Base-by-base conservation (phyloP, 106 monocot genomes). In the Vanilla planifolia region DNA sequence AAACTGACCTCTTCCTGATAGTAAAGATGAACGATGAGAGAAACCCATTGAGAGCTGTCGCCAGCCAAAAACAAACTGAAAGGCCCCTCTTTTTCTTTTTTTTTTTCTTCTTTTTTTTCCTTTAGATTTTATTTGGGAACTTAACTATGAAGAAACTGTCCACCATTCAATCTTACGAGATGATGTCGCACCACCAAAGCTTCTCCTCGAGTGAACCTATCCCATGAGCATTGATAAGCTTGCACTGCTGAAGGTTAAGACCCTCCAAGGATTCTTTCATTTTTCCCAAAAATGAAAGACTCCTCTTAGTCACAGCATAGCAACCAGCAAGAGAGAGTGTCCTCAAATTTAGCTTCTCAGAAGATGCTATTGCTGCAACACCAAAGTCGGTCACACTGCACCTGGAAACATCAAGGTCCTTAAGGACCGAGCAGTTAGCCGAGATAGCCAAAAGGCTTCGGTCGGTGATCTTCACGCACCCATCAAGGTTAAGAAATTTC, bases 141-240 rank as follows among this genome's bases (percentile, higher is more conserved):
- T n/a, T n/a, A n/a, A n/a, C n/a, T n/a, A n/a, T n/a, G n/a, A n/a
- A n/a, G n/a, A n/a, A n/a, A n/a, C 29, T 2, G 3, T 36, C 1
- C 3, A 21, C 27, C 16, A 45, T 29, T 2, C 33, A 45, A 33
- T 23, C 29, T 10, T 65, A 94, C 30, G 62, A 70, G 41, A 94
- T 73, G 70, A 94, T 78, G 58, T 94, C 85, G 30, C 93, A 89
- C 77, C 81, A 74, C 73, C 68, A 73, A 50, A 94, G 77, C 67
- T 88, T 79, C 69, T 83, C 77, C 74, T 76, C 75, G 16, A 94
- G 75, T 0, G 70, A 64, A n/a, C 62, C 28, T 8, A 86, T 65
- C 16, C 65, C 72, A 48, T 70, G 55, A 24, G 41, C 61, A 37
- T 68, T 65, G 27, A 93, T 79, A 22, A 72, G 19, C 61, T 71